Percentiles rank a stretch among this genome's conserved stretches.
Conservation (phyloP, 2,329 filamentous ascomycete species). For the Neoscytalidium dimidiatum region DNA sequence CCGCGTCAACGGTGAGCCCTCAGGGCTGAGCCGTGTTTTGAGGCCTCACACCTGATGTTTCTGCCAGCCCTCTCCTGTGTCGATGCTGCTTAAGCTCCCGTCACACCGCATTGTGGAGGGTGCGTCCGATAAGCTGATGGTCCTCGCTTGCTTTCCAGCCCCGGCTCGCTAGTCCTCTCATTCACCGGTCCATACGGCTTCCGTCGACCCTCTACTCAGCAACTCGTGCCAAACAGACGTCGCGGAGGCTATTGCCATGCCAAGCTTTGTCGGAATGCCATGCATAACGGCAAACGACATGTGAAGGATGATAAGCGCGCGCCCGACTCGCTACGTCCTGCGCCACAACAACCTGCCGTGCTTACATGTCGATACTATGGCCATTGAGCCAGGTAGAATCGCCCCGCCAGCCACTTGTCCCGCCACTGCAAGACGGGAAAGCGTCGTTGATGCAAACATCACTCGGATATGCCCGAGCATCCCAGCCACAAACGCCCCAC, state of each 20-base stretch:
- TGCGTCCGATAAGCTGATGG: slow-evolving; percentile 5
- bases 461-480: background rate
- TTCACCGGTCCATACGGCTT: background rate
- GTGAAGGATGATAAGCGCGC: background rate
- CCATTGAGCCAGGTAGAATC: background rate
- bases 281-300: background rate
- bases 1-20: background rate
- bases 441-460: background rate
- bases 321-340: background rate
- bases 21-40: slow-evolving; percentile 5
- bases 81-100: background rate
- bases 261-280: background rate
- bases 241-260: background rate
- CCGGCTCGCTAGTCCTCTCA: background rate
- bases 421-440: background rate
- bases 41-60: background rate
- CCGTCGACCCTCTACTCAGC: background rate
- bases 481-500: slow-evolving; percentile 1
- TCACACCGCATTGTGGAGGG: background rate
- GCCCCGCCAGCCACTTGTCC: background rate
- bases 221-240: background rate
- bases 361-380: background rate
- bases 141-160: background rate
- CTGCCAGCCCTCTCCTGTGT: background rate
- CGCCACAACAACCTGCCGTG: background rate